Evolutionary conservation across 2,329 filamentous ascomycete species (phyloP).

Genomic region (Beauveria brongniartii): DNA sequence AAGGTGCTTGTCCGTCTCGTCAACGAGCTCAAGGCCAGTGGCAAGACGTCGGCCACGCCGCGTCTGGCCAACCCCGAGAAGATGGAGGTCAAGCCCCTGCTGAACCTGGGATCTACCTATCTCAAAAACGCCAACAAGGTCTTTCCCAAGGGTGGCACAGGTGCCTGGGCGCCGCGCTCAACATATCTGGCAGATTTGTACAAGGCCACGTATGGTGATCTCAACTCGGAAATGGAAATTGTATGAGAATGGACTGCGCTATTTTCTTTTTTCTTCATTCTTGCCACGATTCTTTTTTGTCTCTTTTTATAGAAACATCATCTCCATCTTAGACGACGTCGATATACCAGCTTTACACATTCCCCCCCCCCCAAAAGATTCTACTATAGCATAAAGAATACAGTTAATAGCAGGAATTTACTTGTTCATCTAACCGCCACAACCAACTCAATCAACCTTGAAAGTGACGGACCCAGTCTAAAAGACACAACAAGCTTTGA

Average conservation of each 20-base stretch:
- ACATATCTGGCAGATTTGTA: constrained; percentile 2
- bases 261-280: background rate
- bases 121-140: background rate
- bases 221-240: background rate
- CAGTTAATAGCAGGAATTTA: background rate
- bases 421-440: background rate
- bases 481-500: background rate
- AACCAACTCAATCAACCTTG: background rate
- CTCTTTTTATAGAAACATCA: background rate
- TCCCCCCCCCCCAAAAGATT: background rate
- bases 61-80: background rate
- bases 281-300: background rate
- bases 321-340: constrained; percentile 1
- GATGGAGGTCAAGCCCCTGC: background rate
- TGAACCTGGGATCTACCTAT: constrained; percentile 1
- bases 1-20: constrained; percentile 42
- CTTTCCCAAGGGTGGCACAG: constrained; percentile 5
- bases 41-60: constrained; percentile 20
- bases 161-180: background rate
- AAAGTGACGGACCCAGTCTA: background rate
- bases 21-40: constrained; percentile 38
- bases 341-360: constrained; percentile 5
- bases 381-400: background rate
- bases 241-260: background rate
- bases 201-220: constrained; percentile 3